A percentile compares a stretch with the other conserved stretches of the same genome.
phyloP scores from a whole-genome alignment of 805 yeast genomes.

The Suhomyces xylopsoci region DNA sequence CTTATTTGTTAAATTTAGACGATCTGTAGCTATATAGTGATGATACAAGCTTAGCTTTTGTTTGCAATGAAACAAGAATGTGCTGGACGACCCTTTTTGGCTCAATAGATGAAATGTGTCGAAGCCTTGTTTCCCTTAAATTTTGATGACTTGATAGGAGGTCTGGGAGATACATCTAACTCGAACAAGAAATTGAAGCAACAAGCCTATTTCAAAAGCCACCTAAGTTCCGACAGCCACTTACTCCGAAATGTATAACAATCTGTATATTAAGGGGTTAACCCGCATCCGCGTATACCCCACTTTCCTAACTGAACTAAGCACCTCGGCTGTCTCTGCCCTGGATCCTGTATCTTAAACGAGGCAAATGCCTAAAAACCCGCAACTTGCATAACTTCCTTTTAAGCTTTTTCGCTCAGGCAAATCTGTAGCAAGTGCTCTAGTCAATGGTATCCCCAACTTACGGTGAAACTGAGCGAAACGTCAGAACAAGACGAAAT shows the following conservation, averaged over 20 bases:
- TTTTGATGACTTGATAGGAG: background rate
- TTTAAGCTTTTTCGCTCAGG: background rate
- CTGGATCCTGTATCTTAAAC: background rate
- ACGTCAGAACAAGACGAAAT: background rate
- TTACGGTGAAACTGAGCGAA: background rate
- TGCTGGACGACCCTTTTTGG: background rate
- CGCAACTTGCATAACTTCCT: background rate
- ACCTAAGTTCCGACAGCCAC: background rate
- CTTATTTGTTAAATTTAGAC: background rate
- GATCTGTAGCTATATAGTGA: background rate
- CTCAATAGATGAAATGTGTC: background rate
- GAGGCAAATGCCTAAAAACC: background rate
- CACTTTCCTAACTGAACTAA: background rate
- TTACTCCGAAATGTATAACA: background rate
- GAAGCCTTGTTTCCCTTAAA: background rate
- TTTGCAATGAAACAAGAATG: background rate
- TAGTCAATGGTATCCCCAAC: background rate
- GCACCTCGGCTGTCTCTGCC: background rate
- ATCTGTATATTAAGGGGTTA: background rate
- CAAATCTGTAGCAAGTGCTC: background rate
- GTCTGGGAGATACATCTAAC: background rate
- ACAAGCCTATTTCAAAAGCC: background rate
- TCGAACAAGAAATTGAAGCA: background rate
- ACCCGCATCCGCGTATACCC: background rate
- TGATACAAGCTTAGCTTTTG: background rate